Evolutionary conservation across 768 basidiomycete genomes (phyloP), one percentile per base, ranked within the genome.

Genomic region (Myochromella boudieri): DNA sequence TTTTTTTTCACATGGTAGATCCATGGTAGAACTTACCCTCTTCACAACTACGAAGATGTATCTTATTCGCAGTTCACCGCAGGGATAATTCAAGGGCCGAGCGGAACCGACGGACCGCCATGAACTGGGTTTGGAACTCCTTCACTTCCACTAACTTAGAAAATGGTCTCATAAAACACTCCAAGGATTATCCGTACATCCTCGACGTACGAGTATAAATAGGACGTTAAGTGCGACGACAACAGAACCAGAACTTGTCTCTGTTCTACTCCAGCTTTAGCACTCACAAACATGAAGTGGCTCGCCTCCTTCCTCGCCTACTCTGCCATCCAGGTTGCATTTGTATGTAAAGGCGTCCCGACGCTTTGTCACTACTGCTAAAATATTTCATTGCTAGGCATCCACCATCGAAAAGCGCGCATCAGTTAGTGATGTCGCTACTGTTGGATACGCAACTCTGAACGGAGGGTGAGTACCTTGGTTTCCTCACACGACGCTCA

Each of bases 391-490:
- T 34, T 26, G 42, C n/a, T 45, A 51, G 41, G 47, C 57, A 28
- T 55, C 60, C 3, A 29, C 46, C 2, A 21, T 68, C 17, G 59
- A 57, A 29, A 72, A 69, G 55, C 63, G 72, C 26, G 71, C 69
- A 3, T 59, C 73, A 1, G 57, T 60, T 27, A 52, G 55, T 33
- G 72, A 74, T 52, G 62, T 68, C 17, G 70, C 70, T 8, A 66
- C 49, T 43, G 25, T 74, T 33, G 71, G 72, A 36, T 74, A 70
- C 40, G 72, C 70, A 14, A 66, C 65, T 21, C 54, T 67, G 17
- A 69, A 68, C 42, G 66, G 66, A 44, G 69, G 69, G 68, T 68
- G 39, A 46, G 64, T 48, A n/a, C 29, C 15, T 8, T 18, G 14
- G 3, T 15, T 14, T 17, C 21, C n/a, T n/a, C n/a, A 29, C 32